phyloP scores from a whole-genome alignment of 129 eudicot species.

The Centaurea solstitialis region DNA sequence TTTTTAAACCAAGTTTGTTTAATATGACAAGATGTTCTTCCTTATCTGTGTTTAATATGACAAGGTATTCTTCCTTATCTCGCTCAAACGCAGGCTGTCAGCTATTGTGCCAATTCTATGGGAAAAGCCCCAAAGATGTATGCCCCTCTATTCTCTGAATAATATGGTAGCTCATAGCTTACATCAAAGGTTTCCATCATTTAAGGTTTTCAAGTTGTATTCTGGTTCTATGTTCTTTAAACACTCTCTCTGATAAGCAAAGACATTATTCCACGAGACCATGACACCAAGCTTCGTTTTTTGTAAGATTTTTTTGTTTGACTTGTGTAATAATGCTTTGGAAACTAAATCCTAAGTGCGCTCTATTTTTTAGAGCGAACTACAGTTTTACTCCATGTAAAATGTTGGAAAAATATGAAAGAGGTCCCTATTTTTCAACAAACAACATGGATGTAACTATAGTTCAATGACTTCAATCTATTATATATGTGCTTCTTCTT shows the following conservation, averaged over 20 bases:
- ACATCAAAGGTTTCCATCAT: slow-evolving; percentile 15
- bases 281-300: slow-evolving; percentile 11
- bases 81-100: too few relatives aligned
- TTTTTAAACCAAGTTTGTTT: too few relatives aligned
- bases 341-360: not conserved
- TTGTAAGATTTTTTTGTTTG: not conserved
- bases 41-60: too few relatives aligned
- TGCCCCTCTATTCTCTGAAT: too few relatives aligned
- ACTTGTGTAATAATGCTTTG: not conserved
- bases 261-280: slow-evolving; percentile 1
- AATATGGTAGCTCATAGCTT: slow-evolving; percentile 12
- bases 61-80: too few relatives aligned
- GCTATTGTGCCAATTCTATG: too few relatives aligned
- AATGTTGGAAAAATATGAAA: not conserved
- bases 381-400: not conserved
- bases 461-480: not conserved
- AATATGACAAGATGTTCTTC: too few relatives aligned
- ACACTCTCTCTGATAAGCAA: slow-evolving; percentile 5
- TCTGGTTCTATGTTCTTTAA: not conserved
- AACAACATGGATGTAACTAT: not conserved
- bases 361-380: not conserved
- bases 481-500: not conserved
- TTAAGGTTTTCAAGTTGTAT: not conserved
- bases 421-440: not conserved
- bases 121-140: too few relatives aligned